Evolutionary conservation across 306 rosid genomes (phyloP), one percentile per base, ranked within the genome.

Genomic region (Cucumis melo): DNA sequence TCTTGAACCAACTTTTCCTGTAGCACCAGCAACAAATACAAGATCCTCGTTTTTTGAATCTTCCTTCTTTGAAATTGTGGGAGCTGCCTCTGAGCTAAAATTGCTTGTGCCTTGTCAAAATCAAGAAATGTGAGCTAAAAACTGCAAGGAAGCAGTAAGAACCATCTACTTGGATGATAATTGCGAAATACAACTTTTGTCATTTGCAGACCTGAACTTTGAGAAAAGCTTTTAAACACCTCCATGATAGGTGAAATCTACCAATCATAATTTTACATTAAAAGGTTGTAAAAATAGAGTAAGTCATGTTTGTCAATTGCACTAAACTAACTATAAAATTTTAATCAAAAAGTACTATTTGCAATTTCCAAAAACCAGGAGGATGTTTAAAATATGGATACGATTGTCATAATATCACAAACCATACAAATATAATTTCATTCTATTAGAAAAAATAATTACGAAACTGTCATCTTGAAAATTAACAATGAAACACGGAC

Each of bases 11-110:
- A 94, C 98, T 87, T 19, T 90, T 56, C 98, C 98, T 53, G 97
- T 91, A 66, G 98, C 97, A 61, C 98, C 98, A n/a, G 98, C 98
- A 77, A 94, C 96, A 83, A 94, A 94, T n/a, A 86, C 97, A 20
- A 91, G 75, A 81, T 91, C 85, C 17, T 86, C 92, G 82, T 94
- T 91, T 80, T 86, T 88, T 50, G 81, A 67, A 68, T 80, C 85
- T 48, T 66, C 86, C 77, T 84, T 86, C 80, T 86, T 88, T 10
- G 85, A 27, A 41, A 55, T 54, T 61, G 79, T 86, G 77, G 84
- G 84, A 63, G 76, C 83, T 53, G 81, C 56, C 76, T 74, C 82
- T 51, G 79, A 76, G 79, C 78, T 82, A 65, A 80, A 78, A 70
- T 81, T 85, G 67, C 75, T 32, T 36, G 89, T 75, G 65, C 93